A percentile compares a stretch with the other conserved stretches of the same genome.
Conservation (phyloP, 2,329 filamentous ascomycete species). For the Scedosporium aurantiacum region DNA sequence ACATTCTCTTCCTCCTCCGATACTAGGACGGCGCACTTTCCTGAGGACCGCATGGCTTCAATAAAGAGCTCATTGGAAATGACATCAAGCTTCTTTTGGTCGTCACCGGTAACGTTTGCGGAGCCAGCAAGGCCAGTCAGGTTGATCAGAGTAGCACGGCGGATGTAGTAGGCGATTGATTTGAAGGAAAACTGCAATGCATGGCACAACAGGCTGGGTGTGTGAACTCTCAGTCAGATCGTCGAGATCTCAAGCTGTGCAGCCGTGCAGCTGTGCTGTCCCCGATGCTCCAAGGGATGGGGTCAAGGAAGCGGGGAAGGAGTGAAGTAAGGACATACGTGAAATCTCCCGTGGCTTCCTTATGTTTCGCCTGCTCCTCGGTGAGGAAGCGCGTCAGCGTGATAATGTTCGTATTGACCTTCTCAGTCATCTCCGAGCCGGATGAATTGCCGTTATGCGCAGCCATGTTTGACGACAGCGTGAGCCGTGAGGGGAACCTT, state of each 20-base stretch:
- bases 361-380: slow-evolving; percentile 87
- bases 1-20: slow-evolving; percentile 95
- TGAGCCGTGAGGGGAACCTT: background rate
- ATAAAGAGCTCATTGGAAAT: slow-evolving; percentile 98
- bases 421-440: slow-evolving; percentile 48
- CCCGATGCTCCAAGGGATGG: background rate
- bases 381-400: slow-evolving; percentile 93
- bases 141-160: slow-evolving; percentile 88
- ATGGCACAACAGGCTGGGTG: slow-evolving; percentile 75
- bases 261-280: too few relatives aligned
- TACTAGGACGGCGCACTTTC: slow-evolving; percentile 83
- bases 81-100: slow-evolving; percentile 99
- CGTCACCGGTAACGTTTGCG: slow-evolving; percentile 89
- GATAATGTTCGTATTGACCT: slow-evolving; percentile 91
- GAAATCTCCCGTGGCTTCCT: slow-evolving; percentile 95
- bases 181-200: slow-evolving; percentile 99
- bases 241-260: too few relatives aligned
- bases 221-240: background rate
- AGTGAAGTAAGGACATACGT: slow-evolving; percentile 46
- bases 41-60: slow-evolving; percentile 84
- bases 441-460: slow-evolving; percentile 19
- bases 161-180: slow-evolving; percentile 98
- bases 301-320: background rate
- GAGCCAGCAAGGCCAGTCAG: slow-evolving; percentile 90
- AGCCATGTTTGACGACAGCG: background rate